Evolutionary conservation across 768 basidiomycete genomes (phyloP).

Genomic region (Mycena olivaceomarginata): DNA sequence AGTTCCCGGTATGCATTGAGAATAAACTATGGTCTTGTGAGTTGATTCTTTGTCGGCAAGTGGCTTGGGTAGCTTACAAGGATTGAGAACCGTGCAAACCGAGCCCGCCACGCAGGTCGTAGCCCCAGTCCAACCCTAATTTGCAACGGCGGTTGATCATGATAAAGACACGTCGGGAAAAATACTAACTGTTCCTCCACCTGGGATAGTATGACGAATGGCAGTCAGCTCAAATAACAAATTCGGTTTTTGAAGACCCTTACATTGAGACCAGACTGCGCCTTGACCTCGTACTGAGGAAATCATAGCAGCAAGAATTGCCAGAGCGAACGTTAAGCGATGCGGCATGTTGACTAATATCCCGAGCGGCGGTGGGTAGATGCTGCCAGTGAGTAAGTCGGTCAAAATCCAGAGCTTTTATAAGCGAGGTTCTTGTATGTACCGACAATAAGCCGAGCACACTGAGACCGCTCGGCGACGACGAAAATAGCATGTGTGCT

Average conservation of each 20-base stretch:
- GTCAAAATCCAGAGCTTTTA: neutral
- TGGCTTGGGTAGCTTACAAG: neutral
- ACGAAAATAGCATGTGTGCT: neutral
- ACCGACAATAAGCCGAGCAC: neutral
- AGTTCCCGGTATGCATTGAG: conserved; percentile 55
- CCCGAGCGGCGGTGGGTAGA: conserved; percentile 1
- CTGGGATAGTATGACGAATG: conserved; percentile 14
- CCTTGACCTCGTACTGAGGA: conserved; percentile 9
- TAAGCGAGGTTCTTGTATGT: neutral
- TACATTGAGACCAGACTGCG: conserved; percentile 9
- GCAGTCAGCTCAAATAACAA: conserved; percentile 6
- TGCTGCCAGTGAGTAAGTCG: neutral
- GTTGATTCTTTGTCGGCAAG: neutral
- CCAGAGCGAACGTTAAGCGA: conserved; percentile 11
- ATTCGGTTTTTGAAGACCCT: conserved; percentile 1
- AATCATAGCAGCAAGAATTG: conserved; percentile 16
- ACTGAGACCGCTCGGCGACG: neutral
- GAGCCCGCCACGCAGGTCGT: conserved; percentile 18
- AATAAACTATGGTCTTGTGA: neutral
- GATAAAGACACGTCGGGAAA: neutral
- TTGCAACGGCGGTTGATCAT: neutral
- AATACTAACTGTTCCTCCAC: conserved; percentile 11
- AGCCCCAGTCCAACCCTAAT: conserved; percentile 13
- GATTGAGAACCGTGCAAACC: conserved; percentile 7
- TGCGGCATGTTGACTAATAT: conserved; percentile 1